phyloP scores from a whole-genome alignment of 2,329 filamentous ascomycete genomes.

The Ustulina deusta region DNA sequence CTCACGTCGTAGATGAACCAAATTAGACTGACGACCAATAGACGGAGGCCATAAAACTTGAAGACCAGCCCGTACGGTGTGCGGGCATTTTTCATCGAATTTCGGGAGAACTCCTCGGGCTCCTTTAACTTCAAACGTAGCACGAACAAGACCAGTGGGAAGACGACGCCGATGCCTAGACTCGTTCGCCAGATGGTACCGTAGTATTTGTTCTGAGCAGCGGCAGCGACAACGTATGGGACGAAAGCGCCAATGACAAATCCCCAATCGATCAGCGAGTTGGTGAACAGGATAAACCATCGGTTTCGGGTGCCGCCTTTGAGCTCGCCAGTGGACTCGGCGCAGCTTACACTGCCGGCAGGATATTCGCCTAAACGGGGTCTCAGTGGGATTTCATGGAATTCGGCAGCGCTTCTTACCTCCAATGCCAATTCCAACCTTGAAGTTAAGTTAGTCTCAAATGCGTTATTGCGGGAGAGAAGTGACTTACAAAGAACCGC shows the following conservation, averaged over 20 bases:
- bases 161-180: conserved; percentile 82
- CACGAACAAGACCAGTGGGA: conserved; percentile 77
- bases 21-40: conserved; percentile 77
- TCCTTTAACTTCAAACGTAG: conserved; percentile 80
- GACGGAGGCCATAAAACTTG: conserved; percentile 78
- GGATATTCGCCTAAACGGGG: conserved; percentile 73
- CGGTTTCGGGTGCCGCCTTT: conserved; percentile 84
- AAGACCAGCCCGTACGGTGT: conserved; percentile 68
- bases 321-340: conserved; percentile 86
- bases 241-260: conserved; percentile 86
- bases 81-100: conserved; percentile 71
- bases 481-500: conserved; percentile 77
- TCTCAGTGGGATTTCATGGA: conserved; percentile 30
- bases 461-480: background rate
- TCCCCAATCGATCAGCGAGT: conserved; percentile 85
- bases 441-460: conserved; percentile 26
- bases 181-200: conserved; percentile 84
- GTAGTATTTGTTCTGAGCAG: conserved; percentile 70
- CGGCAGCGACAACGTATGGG: conserved; percentile 71
- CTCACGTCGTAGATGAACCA: conserved; percentile 86
- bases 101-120: conserved; percentile 79
- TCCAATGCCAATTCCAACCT: conserved; percentile 81
- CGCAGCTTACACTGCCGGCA: conserved; percentile 84
- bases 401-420: conserved; percentile 54
- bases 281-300: conserved; percentile 93